A percentile compares a stretch with the other conserved stretches of the same genome.
These are phyloP conservation scores for Paxillus ammoniavirescens DNA, from an alignment of 768 basidiomycete species.

Conservation along the genomic window DNA sequence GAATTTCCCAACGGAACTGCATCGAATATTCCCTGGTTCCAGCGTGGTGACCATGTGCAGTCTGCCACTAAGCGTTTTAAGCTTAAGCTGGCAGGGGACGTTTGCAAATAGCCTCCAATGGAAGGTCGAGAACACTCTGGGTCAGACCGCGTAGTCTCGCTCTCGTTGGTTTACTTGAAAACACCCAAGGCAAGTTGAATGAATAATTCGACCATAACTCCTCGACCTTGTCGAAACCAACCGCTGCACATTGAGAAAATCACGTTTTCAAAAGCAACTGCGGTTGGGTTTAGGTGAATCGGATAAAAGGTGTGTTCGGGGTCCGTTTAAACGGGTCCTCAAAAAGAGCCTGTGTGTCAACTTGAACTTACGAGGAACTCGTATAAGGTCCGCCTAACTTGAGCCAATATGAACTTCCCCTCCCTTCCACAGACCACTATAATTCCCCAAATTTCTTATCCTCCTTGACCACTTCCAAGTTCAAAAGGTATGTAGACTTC, in stretches of 20 bases:
- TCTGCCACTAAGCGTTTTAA: slow-evolving; percentile 4
- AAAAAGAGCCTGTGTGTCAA: slow-evolving; percentile 16
- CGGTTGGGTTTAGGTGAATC: slow-evolving; percentile 15
- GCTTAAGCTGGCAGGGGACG: slow-evolving; percentile 5
- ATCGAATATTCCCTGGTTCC: not conserved
- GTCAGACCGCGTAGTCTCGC: slow-evolving; percentile 4
- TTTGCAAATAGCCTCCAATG: slow-evolving; percentile 2
- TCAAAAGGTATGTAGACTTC: slow-evolving; percentile 10
- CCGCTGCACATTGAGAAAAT: not conserved
- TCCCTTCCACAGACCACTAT: slow-evolving; percentile 40
- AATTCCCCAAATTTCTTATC: slow-evolving; percentile 16
- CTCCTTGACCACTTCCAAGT: slow-evolving; percentile 7
- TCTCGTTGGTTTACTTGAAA: not conserved
- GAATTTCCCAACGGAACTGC: slow-evolving; percentile 4
- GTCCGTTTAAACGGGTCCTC: slow-evolving; percentile 23
- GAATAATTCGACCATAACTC: not conserved
- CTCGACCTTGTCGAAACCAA: not conserved
- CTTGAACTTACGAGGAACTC: slow-evolving; percentile 27
- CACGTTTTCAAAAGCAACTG: not conserved
- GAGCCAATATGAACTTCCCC: slow-evolving; percentile 49
- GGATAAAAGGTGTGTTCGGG: slow-evolving; percentile 25
- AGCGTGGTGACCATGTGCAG: not conserved
- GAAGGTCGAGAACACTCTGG: slow-evolving; percentile 2
- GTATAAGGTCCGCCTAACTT: slow-evolving; percentile 61
- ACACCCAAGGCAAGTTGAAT: not conserved